Evolutionary conservation across 2,329 filamentous ascomycete genomes (phyloP).

Genomic region (Colletotrichum spinosum): DNA sequence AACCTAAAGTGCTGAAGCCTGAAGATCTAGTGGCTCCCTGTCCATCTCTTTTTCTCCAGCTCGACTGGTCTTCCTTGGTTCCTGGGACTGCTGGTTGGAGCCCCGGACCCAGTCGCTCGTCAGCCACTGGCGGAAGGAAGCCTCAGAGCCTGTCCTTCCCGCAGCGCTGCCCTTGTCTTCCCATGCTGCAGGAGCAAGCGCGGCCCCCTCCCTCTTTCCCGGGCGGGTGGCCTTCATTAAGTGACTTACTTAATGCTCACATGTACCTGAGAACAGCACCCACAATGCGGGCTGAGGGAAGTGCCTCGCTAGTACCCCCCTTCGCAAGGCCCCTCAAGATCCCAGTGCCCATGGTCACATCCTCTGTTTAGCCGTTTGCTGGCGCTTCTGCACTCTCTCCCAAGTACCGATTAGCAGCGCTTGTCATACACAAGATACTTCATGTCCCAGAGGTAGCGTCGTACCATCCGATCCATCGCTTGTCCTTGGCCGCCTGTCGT

Average conservation of each 20-base stretch:
- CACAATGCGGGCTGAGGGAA: too few relatives aligned
- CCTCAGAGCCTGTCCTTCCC: slow-evolving; percentile 24
- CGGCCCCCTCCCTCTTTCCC: neutral
- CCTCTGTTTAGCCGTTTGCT: slow-evolving; percentile 29
- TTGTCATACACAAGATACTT: neutral
- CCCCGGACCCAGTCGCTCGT: neutral
- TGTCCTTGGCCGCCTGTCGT: slow-evolving; percentile 14
- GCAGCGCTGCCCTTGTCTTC: slow-evolving; percentile 28
- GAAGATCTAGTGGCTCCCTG: slow-evolving; percentile 9
- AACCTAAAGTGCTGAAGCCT: neutral
- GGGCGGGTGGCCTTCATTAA: neutral
- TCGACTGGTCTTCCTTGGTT: neutral
- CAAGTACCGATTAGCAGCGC: neutral
- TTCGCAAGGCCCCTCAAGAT: too few relatives aligned
- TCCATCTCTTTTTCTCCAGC: neutral
- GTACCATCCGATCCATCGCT: slow-evolving; percentile 33
- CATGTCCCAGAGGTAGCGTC: slow-evolving; percentile 16
- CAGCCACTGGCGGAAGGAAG: slow-evolving; percentile 11
- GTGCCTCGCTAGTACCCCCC: too few relatives aligned
- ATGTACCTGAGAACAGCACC: too few relatives aligned
- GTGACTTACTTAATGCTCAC: too few relatives aligned
- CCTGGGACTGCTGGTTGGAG: neutral
- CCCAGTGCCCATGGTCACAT: too few relatives aligned
- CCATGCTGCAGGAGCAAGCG: slow-evolving; percentile 1
- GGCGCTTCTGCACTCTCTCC: slow-evolving; percentile 17